Conservation (phyloP, 768 basidiomycete species). For the Pisolithus tinctorius region DNA sequence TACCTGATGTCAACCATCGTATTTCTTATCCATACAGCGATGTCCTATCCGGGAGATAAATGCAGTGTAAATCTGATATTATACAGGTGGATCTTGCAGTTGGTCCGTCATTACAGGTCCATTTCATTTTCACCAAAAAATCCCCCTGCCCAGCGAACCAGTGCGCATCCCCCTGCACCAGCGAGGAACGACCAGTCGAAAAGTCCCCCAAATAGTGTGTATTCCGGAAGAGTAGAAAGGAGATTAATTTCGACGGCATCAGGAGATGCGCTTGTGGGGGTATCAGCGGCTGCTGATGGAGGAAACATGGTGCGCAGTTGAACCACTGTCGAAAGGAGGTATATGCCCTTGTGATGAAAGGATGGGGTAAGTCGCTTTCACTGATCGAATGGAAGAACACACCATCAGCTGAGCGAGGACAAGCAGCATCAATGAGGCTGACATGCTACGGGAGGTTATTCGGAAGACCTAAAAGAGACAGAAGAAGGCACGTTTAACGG, state of each 20-base stretch:
- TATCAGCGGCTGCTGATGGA: conserved; percentile 30
- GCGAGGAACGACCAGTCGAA: conserved; percentile 71
- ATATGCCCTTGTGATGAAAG: conserved; percentile 54
- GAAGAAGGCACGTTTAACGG: neutral
- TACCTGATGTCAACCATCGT: too few relatives aligned
- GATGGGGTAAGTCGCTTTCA: neutral
- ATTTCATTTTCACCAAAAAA: conserved; percentile 16
- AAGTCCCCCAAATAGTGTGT: conserved; percentile 63
- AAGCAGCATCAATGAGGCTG: conserved; percentile 71
- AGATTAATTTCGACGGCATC: conserved; percentile 36
- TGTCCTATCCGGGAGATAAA: too few relatives aligned
- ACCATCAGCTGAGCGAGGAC: conserved; percentile 82
- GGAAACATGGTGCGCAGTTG: conserved; percentile 81
- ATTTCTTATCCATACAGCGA: too few relatives aligned
- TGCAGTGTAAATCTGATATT: neutral
- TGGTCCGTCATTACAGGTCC: neutral
- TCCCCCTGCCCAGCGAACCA: conserved; percentile 49
- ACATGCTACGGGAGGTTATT: conserved; percentile 61
- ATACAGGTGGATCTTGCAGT: neutral
- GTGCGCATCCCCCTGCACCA: conserved; percentile 42
- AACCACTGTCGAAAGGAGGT: conserved; percentile 75
- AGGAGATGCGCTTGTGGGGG: conserved; percentile 3
- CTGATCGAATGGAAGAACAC: conserved; percentile 9
- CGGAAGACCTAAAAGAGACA: conserved; percentile 41
- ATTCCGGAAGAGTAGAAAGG: conserved; percentile 67